Conservation (phyloP, 2,329 filamentous ascomycete species). For the Harringtonia aguacate region DNA sequence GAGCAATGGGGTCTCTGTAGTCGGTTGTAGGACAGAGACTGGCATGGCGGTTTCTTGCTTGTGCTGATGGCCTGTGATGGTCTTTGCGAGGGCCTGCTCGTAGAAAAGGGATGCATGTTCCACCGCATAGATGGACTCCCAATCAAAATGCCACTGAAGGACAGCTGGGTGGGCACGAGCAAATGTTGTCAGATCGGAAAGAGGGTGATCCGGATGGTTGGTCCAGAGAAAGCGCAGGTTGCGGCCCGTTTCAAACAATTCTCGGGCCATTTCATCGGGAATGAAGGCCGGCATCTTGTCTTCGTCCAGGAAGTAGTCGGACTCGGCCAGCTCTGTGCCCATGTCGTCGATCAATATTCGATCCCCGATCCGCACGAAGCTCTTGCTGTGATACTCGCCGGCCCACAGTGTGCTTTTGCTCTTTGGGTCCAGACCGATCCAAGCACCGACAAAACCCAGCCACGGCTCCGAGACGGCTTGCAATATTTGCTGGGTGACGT, state of each 20-base stretch:
- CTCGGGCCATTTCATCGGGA: constrained; percentile 53
- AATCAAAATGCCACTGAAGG: constrained; percentile 60
- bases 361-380: constrained; percentile 50
- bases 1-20: too few relatives aligned
- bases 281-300: constrained; percentile 63
- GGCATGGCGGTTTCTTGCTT: background rate
- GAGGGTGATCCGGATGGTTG: constrained; percentile 60
- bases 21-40: too few relatives aligned
- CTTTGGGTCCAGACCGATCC: constrained; percentile 60
- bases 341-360: constrained; percentile 46
- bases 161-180: constrained; percentile 38
- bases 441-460: constrained; percentile 46
- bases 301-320: constrained; percentile 53
- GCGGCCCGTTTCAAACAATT: constrained; percentile 70
- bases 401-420: constrained; percentile 20
- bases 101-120: constrained; percentile 48
- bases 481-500: constrained; percentile 58
- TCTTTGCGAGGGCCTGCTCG: constrained; percentile 28
- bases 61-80: constrained; percentile 13
- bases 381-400: constrained; percentile 27
- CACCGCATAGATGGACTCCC: constrained; percentile 56
- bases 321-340: constrained; percentile 43
- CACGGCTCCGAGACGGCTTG: constrained; percentile 21
- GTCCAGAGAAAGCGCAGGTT: constrained; percentile 63
- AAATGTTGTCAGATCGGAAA: constrained; percentile 43